Evolutionary conservation across 1,139 yeast species (phyloP), one percentile per base, ranked within the genome.

Genomic region (Yamadazyma oceani): DNA sequence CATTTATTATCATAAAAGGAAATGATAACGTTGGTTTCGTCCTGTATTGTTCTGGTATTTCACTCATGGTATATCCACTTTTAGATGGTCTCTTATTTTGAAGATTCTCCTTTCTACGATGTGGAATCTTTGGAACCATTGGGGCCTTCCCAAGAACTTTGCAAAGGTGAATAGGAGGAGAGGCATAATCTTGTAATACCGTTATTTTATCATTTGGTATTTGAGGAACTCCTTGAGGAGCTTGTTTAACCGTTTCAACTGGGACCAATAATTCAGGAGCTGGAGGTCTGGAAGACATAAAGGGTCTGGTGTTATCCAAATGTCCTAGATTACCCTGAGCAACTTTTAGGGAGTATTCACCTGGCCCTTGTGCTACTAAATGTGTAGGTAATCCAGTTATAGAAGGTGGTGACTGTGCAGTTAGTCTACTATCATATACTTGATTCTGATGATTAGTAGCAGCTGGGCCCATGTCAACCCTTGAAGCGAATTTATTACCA

Each of bases 21-120:
- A 86, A 85, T 1, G 95, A 82, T 35, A 80, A 73, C 10, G 82
- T 73, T 1, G 98, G 98, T 55, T 90, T 92, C 10, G 80, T 75
- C 49, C 96, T 74, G 58, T 77, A 88, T 57, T 85, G 88, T 41
- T 79, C 86, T 0, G 97, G 97, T 29, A 90, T 88, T 51, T 90
- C 97, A 32, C 83, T 88, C 29, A 78, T 53, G 2, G 80, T 63
- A 50, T 82, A 83, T 2, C 80, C 75, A 46, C 75, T 80, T 53
- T 82, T 82, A 7, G 80, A 71, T 15, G 73, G 73, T 49, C 73
- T 60, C 38, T 59, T 62, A 9, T 41, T 17, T 2, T 43, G 39
- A n/a, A 44, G 32, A 6, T 13, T 17, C 4, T 60, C 65, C 26
- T 51, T 57, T 29, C 57, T 56, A 21, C 60, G 53, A 27, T 55